Evolutionary conservation across 345 rosid genomes (phyloP), one percentile per base, ranked within the genome.

Genomic region (Passiflora organensis): DNA sequence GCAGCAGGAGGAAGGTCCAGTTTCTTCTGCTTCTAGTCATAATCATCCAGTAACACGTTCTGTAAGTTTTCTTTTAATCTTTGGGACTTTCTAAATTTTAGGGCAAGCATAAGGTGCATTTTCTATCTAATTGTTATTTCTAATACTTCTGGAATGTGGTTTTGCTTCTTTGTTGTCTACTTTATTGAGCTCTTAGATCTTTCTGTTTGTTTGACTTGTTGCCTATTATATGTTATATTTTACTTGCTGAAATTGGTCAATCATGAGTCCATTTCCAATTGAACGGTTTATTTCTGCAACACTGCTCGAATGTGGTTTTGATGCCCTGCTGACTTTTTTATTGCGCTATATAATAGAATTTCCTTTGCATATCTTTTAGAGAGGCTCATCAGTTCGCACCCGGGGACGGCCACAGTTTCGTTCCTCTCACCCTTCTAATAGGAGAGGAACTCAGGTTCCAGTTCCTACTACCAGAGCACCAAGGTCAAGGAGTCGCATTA

Each of bases 1-100:
- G 69, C 86, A 81, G 72, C 86, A 78, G 60, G 87, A 70, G 66
- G 97, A 87, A 62, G 71, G 68, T 56, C 55, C 60, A 15, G 34
- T 43, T 13, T 71, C n/a, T 61, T 37, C 73, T 71, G 36, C 76
- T 70, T 55, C 74, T 56, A 48, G 20, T 55, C 73, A 61, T 52
- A 57, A 46, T 63, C 68, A 32, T 37, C 76, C 58, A 48, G 50
- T 24, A 49, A 14, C 61, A 21, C 67, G 37, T 68, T 57, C 24
- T 32, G 97, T 91, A 67, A 77, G 84, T 59, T 15, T 49, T 18
- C 60, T 13, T 32, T 38, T 59, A 32, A 0, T 64, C 39, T 54
- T 32, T 22, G 14, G 55, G 39, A n/a, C 21, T 51, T 38, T 14
- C 51, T 2, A n/a, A 42, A 10, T 24, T 16, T 28, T 22, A n/a